These are phyloP conservation scores for Xylaria castorea DNA, from an alignment of 495 filamentous ascomycete genomes.

Conservation along the genomic window DNA sequence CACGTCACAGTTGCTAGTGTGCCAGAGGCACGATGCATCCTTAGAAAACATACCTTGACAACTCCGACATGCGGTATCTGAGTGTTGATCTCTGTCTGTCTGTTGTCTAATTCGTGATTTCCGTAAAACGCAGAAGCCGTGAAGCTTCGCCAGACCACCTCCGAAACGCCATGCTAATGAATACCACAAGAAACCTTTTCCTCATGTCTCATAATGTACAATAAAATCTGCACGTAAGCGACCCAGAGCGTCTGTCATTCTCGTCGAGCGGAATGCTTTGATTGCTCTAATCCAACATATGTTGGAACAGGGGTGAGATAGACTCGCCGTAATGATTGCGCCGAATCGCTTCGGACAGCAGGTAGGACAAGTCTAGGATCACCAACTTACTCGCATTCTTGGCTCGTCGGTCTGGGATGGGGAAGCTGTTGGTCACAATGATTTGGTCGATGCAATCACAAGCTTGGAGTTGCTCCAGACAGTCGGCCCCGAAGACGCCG, in stretches of 20 bases:
- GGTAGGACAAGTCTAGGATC: slow-evolving; percentile 83
- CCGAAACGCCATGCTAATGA: slow-evolving; percentile 34
- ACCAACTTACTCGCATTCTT: slow-evolving; percentile 81
- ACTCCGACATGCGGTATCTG: slow-evolving; percentile 41
- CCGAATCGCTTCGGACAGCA: slow-evolving; percentile 90
- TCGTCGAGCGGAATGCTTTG: slow-evolving; percentile 11
- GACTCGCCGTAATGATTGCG: slow-evolving; percentile 93
- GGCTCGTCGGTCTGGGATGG: slow-evolving; percentile 75
- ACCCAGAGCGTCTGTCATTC: slow-evolving; percentile 12
- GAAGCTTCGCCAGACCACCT: slow-evolving; percentile 24
- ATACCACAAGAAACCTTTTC: slow-evolving; percentile 16
- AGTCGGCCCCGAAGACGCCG: slow-evolving; percentile 88
- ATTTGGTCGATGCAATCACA: slow-evolving; percentile 93
- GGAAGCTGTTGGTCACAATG: slow-evolving; percentile 96
- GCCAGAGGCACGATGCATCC: not conserved
- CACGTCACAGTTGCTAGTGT: slow-evolving; percentile 14
- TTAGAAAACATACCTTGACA: slow-evolving; percentile 28
- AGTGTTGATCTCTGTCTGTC: slow-evolving; percentile 38
- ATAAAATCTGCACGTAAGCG: slow-evolving; percentile 21
- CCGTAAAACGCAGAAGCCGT: slow-evolving; percentile 17
- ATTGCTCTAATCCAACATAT: slow-evolving; percentile 60
- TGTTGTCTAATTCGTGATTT: slow-evolving; percentile 18
- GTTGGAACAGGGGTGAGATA: slow-evolving; percentile 85
- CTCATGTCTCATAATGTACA: slow-evolving; percentile 31
- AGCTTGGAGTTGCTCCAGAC: slow-evolving; percentile 85